Evolutionary conservation across 2,329 filamentous ascomycete genomes (phyloP).

Genomic region (Clonostachys solani): DNA sequence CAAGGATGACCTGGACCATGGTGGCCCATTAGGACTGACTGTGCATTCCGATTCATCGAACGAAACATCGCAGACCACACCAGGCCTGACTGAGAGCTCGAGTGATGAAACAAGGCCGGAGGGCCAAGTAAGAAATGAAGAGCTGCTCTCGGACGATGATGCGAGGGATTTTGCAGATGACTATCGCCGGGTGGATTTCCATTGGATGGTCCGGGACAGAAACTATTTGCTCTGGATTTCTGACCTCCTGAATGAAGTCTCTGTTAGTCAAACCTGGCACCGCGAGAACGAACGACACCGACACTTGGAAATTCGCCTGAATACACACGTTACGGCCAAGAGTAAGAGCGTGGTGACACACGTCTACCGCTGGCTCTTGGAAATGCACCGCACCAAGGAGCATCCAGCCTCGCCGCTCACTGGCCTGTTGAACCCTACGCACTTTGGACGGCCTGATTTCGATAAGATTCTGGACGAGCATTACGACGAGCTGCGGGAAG

Average conservation of each 20-base stretch:
- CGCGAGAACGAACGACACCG: constrained; percentile 25
- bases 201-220: constrained; percentile 55
- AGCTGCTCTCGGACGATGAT: constrained; percentile 2
- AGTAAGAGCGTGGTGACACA: constrained; percentile 47
- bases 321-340: constrained; percentile 53
- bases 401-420: constrained; percentile 49
- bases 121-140: background rate
- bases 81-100: too few species aligned
- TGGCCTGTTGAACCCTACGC: constrained; percentile 45
- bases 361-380: constrained; percentile 51
- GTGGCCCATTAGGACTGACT: constrained; percentile 10
- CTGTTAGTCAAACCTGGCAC: constrained; percentile 28
- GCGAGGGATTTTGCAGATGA: constrained; percentile 21
- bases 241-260: constrained; percentile 46
- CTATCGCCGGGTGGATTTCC: constrained; percentile 51
- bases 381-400: constrained; percentile 46
- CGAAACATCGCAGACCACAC: background rate
- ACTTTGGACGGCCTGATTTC: constrained; percentile 52
- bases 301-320: constrained; percentile 47
- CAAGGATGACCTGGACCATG: constrained; percentile 30
- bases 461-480: constrained; percentile 46
- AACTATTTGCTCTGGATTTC: constrained; percentile 55
- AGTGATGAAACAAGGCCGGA: background rate
- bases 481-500: constrained; percentile 45
- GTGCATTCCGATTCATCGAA: background rate